Conservation (phyloP, 768 basidiomycete species). For the Lactarius deliciosus region DNA sequence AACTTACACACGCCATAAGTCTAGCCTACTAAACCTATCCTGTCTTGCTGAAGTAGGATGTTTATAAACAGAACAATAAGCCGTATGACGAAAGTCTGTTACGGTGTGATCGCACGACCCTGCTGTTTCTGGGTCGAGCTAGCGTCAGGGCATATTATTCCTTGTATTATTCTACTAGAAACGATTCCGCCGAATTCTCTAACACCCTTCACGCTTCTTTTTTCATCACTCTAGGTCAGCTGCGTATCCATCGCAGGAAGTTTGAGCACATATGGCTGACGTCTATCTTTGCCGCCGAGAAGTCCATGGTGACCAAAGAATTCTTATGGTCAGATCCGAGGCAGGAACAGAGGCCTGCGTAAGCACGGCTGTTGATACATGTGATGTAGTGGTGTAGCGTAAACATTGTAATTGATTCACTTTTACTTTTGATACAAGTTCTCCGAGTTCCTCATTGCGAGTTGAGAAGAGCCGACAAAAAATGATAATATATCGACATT, state of each 20-base stretch:
- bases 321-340: not conserved
- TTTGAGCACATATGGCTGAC: not conserved
- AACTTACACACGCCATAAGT: not conserved
- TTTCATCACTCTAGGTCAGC: not conserved
- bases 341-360: not conserved
- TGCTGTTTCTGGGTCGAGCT: not conserved
- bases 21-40: not conserved
- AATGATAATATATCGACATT: not conserved
- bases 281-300: not conserved
- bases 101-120: not conserved
- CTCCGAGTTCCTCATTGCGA: not conserved
- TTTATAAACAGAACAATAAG: not conserved
- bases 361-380: not conserved
- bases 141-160: not conserved
- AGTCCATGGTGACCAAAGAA: not conserved
- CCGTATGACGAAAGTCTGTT: not conserved
- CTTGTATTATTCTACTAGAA: too few species aligned
- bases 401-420: too few species aligned
- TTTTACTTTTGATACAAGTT: not conserved
- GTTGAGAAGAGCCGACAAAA: not conserved
- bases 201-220: not conserved
- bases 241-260: not conserved
- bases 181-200: not conserved
- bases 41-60: not conserved
- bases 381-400: not conserved